These are phyloP conservation scores for Coemansia pectinata DNA, from an alignment of 192 early-diverging fungal genomes.

Conservation along the genomic window DNA sequence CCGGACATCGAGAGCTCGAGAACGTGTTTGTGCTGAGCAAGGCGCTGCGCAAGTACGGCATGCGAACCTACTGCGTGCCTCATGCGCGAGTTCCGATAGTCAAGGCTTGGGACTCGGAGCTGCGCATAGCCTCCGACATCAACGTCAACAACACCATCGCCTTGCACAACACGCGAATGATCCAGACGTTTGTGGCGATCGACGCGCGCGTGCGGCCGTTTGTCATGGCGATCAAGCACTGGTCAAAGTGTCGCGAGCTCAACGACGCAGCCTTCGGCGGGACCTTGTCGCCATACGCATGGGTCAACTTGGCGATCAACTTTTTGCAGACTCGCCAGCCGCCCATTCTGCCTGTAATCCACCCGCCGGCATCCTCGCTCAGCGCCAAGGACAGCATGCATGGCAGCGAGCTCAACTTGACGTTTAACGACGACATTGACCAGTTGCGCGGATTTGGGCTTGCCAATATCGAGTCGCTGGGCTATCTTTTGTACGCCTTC, in stretches of 20 bases:
- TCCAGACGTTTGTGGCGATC: constrained; percentile 85
- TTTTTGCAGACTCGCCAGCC: constrained; percentile 90
- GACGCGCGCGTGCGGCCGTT: constrained; percentile 88
- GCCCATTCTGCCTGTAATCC: constrained; percentile 86
- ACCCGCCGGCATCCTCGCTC: constrained; percentile 49
- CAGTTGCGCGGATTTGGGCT: constrained; percentile 66
- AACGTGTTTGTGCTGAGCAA: constrained; percentile 75
- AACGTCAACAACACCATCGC: constrained; percentile 94
- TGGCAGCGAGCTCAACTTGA: constrained; percentile 60
- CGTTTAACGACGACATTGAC: constrained; percentile 75
- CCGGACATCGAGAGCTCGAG: constrained; percentile 73
- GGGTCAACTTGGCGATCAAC: constrained; percentile 91
- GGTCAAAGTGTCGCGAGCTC: constrained; percentile 80
- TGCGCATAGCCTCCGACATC: constrained; percentile 87
- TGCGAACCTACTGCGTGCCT: constrained; percentile 77
- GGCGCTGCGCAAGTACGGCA: constrained; percentile 75
- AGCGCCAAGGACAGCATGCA: constrained; percentile 16
- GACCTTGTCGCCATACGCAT: constrained; percentile 91
- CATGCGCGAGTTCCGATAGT: constrained; percentile 93
- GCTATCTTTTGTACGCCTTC: constrained; percentile 79
- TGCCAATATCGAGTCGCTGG: constrained; percentile 75
- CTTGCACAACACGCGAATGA: constrained; percentile 85
- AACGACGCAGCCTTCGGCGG: constrained; percentile 95
- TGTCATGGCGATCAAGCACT: constrained; percentile 92
- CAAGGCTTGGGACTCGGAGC: constrained; percentile 86